Conservation (phyloP, 306 rosid genomes). For the Luffa aegyptiaca region DNA sequence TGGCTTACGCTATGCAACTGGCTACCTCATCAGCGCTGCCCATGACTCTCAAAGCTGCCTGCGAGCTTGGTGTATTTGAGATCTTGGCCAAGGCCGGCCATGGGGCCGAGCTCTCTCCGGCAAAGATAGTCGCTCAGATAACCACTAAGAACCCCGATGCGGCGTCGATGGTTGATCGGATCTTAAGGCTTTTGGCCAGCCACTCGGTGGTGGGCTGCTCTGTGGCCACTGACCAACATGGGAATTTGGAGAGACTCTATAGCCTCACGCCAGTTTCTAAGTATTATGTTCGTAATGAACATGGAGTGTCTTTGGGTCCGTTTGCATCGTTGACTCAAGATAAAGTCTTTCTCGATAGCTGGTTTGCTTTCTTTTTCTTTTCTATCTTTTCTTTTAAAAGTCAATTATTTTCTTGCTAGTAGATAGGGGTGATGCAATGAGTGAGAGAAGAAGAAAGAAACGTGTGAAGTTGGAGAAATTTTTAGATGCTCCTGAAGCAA, state of each 20-base stretch:
- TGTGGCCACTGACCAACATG: neutral
- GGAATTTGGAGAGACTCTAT: constrained; percentile 17
- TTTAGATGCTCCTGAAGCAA: too few relatives aligned
- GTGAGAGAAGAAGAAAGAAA: too few relatives aligned
- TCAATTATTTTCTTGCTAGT: too few relatives aligned
- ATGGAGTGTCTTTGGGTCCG: constrained; percentile 35
- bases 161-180: constrained; percentile 35
- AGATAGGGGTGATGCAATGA: too few relatives aligned
- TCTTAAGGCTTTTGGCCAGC: constrained; percentile 33
- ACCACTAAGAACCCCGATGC: constrained; percentile 28
- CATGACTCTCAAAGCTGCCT: constrained; percentile 26
- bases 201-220: constrained; percentile 33
- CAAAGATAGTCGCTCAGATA: constrained; percentile 23
- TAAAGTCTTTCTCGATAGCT: constrained; percentile 22
- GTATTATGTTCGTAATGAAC: constrained; percentile 20
- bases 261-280: constrained; percentile 24
- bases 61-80: constrained; percentile 44
- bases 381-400: too few relatives aligned
- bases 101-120: constrained; percentile 16
- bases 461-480: too few relatives aligned
- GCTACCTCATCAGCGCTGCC: constrained; percentile 11
- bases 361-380: constrained; percentile 15
- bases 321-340: constrained; percentile 13
- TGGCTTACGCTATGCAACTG: constrained; percentile 20
- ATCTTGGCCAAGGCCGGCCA: constrained; percentile 31